phyloP scores from a whole-genome alignment of 148 eudicot genomes.

The Salicornia ramosissima region DNA sequence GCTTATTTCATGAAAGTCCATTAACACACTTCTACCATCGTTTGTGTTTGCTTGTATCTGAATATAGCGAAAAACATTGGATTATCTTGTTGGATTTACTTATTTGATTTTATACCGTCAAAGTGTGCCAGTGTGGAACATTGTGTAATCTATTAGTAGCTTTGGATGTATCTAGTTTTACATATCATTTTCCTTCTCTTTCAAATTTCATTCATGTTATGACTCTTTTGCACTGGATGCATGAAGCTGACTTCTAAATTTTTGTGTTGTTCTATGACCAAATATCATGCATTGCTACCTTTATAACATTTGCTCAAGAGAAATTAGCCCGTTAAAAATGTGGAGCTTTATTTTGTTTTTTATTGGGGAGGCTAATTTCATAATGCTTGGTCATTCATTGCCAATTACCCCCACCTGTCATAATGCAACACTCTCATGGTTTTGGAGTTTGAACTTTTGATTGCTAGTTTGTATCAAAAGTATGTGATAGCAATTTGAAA shows the following conservation, averaged over 20 bases:
- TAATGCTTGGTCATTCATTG: too few species aligned
- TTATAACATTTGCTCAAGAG: too few species aligned
- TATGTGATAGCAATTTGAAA: not conserved
- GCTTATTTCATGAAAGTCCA: not conserved
- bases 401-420: too few species aligned
- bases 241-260: not conserved
- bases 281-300: too few species aligned
- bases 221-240: not conserved
- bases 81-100: not conserved
- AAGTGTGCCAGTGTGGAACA: not conserved
- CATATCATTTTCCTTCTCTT: not conserved
- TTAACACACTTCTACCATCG: not conserved
- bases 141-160: not conserved
- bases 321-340: not conserved
- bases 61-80: not conserved
- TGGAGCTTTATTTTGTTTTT: not conserved
- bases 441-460: not conserved
- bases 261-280: not conserved
- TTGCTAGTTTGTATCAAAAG: not conserved
- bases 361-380: not conserved
- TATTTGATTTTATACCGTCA: too few species aligned
- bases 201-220: not conserved
- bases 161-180: not conserved
- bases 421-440: not conserved
- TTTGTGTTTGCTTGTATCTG: not conserved